Conservation (phyloP, 768 basidiomycete species). For the Calocybe gangraenosa region DNA sequence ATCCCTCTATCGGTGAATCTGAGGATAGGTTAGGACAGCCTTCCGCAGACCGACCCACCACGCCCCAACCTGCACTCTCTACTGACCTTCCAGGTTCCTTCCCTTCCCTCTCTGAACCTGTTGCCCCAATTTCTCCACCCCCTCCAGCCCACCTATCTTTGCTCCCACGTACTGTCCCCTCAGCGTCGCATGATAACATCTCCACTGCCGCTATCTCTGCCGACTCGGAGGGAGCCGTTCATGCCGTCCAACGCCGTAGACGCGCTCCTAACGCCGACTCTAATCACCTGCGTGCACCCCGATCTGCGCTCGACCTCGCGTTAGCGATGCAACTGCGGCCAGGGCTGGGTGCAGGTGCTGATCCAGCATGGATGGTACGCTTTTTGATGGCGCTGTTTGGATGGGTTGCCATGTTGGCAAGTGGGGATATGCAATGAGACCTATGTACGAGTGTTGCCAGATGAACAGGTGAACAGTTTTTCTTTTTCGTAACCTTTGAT, state of each 20-base stretch:
- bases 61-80: constrained; percentile 2
- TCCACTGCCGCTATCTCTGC: not conserved
- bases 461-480: no score
- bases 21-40: constrained; percentile 3
- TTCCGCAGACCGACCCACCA: not conserved
- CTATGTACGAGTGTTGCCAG: no score
- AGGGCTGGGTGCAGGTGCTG: constrained; percentile 64
- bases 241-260: not conserved
- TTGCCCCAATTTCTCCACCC: not conserved
- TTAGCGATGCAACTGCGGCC: constrained; percentile 77
- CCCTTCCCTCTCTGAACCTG: constrained; percentile 7
- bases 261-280: not conserved
- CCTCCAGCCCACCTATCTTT: constrained; percentile 1
- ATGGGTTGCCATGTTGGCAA: constrained; percentile 46
- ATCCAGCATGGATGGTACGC: constrained; percentile 75
- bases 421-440: no score
- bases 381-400: constrained; percentile 79
- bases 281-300: constrained; percentile 20
- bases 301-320: constrained; percentile 58
- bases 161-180: not conserved
- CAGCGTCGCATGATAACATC: not conserved
- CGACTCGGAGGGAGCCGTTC: not conserved
- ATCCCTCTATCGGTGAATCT: not conserved
- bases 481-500: no score
- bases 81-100: constrained; percentile 16